A percentile compares a stretch with the other conserved stretches of the same genome.
phyloP scores from a whole-genome alignment of 2,329 filamentous ascomycete genomes.

The Fusarium sarcochroum region DNA sequence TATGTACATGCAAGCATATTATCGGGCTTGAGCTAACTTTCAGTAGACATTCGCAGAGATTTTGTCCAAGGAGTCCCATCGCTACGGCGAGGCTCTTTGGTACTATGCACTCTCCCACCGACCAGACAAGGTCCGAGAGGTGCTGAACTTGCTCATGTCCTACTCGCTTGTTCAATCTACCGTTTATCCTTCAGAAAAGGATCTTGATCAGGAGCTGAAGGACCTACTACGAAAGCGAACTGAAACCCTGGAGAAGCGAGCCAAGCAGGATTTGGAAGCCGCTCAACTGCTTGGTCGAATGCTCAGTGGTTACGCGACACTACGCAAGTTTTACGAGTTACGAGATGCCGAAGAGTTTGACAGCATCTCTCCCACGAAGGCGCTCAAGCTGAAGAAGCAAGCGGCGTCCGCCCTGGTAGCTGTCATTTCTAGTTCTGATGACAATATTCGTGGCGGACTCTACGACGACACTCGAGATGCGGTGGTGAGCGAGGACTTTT shows the following conservation, averaged over 20 bases:
- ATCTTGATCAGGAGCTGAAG: slow-evolving; percentile 81
- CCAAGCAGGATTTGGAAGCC: slow-evolving; percentile 82
- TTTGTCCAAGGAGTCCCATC: slow-evolving; percentile 78
- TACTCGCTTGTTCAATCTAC: slow-evolving; percentile 89
- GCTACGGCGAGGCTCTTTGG: slow-evolving; percentile 88
- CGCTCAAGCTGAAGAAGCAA: slow-evolving; percentile 74
- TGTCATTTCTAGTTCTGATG: slow-evolving; percentile 88
- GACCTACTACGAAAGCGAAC: slow-evolving; percentile 80
- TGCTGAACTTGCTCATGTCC: slow-evolving; percentile 88
- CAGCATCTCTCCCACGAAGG: slow-evolving; percentile 54
- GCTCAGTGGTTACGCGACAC: slow-evolving; percentile 91
- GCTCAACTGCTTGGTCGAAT: slow-evolving; percentile 87
- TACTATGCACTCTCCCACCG: slow-evolving; percentile 92
- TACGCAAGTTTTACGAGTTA: slow-evolving; percentile 91
- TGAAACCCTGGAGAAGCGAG: slow-evolving; percentile 78
- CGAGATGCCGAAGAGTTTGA: slow-evolving; percentile 69
- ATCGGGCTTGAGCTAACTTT: slow-evolving; percentile 44
- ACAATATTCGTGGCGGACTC: slow-evolving; percentile 91
- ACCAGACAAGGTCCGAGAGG: slow-evolving; percentile 82
- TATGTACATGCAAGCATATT: slow-evolving; percentile 57
- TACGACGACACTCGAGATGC: slow-evolving; percentile 86
- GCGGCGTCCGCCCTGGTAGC: slow-evolving; percentile 81
- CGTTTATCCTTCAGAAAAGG: slow-evolving; percentile 78
- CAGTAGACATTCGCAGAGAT: slow-evolving; percentile 84
- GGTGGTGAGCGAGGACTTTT: slow-evolving; percentile 89